Evolutionary conservation across 768 basidiomycete species (phyloP), one percentile per base, ranked within the genome.

Genomic region (Tephrocybe sp.): DNA sequence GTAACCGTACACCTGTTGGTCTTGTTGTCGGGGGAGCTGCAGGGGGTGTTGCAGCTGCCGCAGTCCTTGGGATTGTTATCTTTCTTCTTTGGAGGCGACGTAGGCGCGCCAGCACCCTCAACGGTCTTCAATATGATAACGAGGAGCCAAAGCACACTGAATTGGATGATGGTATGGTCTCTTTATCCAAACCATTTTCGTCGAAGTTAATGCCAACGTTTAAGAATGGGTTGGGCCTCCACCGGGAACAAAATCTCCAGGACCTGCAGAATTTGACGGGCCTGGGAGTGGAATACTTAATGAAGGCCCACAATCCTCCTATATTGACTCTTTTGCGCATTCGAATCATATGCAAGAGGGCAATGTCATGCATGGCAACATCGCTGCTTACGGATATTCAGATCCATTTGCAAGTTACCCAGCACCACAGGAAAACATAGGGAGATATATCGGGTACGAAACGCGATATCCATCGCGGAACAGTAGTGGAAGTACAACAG

Each of bases 191-290:
- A 29, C 27, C n/a, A n/a, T 29, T 29, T 11, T 5, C 5, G 27
- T 11, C 5, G 27, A 29, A 29, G 27, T 11, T 29, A 11, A 29
- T 5, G 27, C n/a, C n/a, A n/a, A 29, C 11, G 27, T 11, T 5
- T 29, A 5, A 50, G 42, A 50, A 39, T 45, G 49, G 49, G 21
- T 50, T 30, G 49, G 49, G 6, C 42, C 49, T 22, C 43, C 49
- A 31, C 42, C 37, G 7, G 49, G 43, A 38, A 50, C 49, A 10
- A 50, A 34, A 19, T 45, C 49, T 16, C 49, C 49, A 27, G 42
- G 27, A 24, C 42, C 42, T 12, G 36, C 21, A 44, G 49, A 44
- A 5, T 50, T 50, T n/a, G 34, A 50, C 10, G 43, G 4, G 1
- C 25, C n/a, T 11, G 27, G 41, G 15, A 38, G n/a, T 18, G 4